A percentile compares a stretch with the other conserved stretches of the same genome.
phyloP scores from a whole-genome alignment of 192 early-diverging fungal genomes.

The Coemansia sp. region DNA sequence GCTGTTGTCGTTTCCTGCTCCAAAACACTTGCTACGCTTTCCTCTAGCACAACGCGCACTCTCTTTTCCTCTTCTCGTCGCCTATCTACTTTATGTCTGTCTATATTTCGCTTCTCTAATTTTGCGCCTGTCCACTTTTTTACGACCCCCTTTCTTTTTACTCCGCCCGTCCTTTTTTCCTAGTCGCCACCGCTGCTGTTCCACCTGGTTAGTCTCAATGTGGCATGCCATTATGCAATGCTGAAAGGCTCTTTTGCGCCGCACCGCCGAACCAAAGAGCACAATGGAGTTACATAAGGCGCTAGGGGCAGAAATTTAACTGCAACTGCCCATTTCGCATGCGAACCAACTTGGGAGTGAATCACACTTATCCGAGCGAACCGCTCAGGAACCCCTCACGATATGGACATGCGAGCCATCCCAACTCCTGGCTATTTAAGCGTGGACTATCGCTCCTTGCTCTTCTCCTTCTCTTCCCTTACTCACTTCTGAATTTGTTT shows the following conservation, averaged over 20 bases:
- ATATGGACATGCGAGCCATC: not conserved
- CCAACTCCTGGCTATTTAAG: not conserved
- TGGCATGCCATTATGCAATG: not conserved
- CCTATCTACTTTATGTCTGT: not conserved
- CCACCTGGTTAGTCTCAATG: not conserved
- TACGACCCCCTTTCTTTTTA: not conserved
- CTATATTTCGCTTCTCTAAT: not conserved
- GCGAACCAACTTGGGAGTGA: not conserved
- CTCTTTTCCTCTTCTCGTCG: not conserved
- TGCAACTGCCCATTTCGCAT: not conserved
- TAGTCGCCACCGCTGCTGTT: not conserved
- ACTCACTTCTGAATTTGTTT: slow-evolving; percentile 2
- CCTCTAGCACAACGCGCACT: not conserved
- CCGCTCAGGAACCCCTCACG: not conserved
- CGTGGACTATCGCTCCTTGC: not conserved
- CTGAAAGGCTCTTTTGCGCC: not conserved
- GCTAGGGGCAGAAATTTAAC: not conserved
- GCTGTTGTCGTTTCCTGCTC: slow-evolving; percentile 2
- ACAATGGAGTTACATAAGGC: slow-evolving; percentile 4
- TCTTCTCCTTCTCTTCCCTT: not conserved
- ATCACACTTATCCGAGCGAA: not conserved
- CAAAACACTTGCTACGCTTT: not conserved
- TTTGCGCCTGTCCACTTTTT: not conserved
- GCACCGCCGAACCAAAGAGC: not conserved
- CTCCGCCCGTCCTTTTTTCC: not conserved